Percentiles rank a stretch among this genome's conserved stretches.
These are phyloP conservation scores for Aspergillus taichungensis DNA, from an alignment of 495 filamentous ascomycete genomes.

Conservation along the genomic window DNA sequence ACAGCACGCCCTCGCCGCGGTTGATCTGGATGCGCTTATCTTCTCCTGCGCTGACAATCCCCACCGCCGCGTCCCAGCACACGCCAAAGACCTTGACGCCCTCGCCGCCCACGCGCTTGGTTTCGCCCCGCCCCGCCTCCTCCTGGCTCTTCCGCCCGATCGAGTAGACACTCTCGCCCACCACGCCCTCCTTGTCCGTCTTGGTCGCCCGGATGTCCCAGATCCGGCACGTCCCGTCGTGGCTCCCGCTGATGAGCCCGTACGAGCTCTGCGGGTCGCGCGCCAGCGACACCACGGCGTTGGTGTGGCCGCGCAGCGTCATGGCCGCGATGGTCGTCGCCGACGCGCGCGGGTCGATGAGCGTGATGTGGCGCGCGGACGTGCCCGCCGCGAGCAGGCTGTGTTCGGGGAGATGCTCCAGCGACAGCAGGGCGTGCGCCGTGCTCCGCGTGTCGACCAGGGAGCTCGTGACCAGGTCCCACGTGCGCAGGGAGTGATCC, in stretches of 20 bases:
- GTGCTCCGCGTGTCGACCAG: conserved; percentile 73
- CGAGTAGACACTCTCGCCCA: conserved; percentile 73
- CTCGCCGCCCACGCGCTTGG: conserved; percentile 55
- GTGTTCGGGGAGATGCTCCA: conserved; percentile 57
- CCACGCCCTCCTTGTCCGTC: conserved; percentile 54
- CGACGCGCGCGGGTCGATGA: conserved; percentile 77
- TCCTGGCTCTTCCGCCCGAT: conserved; percentile 63
- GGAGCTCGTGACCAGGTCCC: conserved; percentile 73
- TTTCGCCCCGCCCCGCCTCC: conserved; percentile 39
- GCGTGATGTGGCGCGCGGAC: conserved; percentile 74
- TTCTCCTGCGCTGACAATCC: conserved; percentile 87
- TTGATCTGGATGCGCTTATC: conserved; percentile 93
- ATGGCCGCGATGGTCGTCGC: conserved; percentile 67
- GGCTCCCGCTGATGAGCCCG: conserved; percentile 69
- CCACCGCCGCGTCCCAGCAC: conserved; percentile 71
- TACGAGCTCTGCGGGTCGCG: conserved; percentile 66
- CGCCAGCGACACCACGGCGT: conserved; percentile 66
- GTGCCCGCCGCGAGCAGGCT: conserved; percentile 78
- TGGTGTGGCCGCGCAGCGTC: conserved; percentile 83
- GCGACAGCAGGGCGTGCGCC: conserved; percentile 67
- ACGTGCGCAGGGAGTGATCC: conserved; percentile 83
- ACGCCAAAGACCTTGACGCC: conserved; percentile 88
- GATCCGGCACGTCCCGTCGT: conserved; percentile 83
- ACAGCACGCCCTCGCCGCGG: conserved; percentile 45
- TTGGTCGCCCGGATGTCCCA: conserved; percentile 82